Evolutionary conservation across 768 basidiomycete genomes (phyloP), one percentile per base, ranked within the genome.

Genomic region (Suillus decipiens): DNA sequence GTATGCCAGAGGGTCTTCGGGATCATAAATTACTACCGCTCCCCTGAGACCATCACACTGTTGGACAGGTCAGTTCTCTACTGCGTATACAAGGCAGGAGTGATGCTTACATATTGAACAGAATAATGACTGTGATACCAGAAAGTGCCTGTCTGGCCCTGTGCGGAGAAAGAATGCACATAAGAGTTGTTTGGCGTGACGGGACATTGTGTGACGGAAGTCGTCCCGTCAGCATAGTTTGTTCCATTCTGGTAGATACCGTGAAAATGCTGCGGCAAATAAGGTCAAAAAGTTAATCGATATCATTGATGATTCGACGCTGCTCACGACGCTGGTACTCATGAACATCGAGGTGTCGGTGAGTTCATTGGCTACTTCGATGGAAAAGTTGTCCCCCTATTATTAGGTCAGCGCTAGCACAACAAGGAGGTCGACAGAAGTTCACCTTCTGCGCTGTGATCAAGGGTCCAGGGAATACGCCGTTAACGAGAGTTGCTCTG

Each of bases 221-320:
- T 68, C 1, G 73, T 64, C 6, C 85, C 85, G 59, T 86, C 85
- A 0, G 76, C 80, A 71, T 74, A 81, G 61, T 76, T 81, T 5
- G 80, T 78, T 2, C 65, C 61, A 2, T 70, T 68, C 67, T 85
- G 84, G 59, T 72, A 76, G 54, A 86, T 68, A 1, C 85, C 84
- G 67, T 86, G 85, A 83, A 82, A 86, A 65, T 86, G 84, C 85
- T 86, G 15, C 5, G 2, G 11, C 6, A 10, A 19, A 50, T 22
- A 33, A 22, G 22, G 14, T 11, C 5, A 9, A 22, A 47, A 22
- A 22, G n/a, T 67, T 7, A 43, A 53, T 19, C 7, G 45, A 19
- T 9, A 61, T 37, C 22, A 11, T 8, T 2, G 12, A 37, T 6
- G 5, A 34, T 34, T 50, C 31, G 11, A 12, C 45, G 10, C 3